Percentiles rank a stretch among this genome's conserved stretches.
phyloP scores from a whole-genome alignment of 495 filamentous ascomycete genomes.

The Penicillium diatomitis region DNA sequence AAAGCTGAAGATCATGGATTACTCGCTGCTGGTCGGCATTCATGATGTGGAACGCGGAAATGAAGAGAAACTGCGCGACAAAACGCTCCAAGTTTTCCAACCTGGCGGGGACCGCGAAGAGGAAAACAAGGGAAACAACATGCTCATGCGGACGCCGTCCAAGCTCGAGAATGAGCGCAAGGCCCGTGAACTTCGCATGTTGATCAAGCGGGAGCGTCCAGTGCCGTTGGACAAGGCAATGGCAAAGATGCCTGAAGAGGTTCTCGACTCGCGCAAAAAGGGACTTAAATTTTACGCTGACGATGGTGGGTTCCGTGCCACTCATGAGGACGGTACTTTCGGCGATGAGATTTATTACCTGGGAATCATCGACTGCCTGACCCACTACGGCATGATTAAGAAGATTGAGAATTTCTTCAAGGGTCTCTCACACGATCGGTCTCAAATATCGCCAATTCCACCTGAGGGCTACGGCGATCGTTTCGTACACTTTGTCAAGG shows the following conservation, averaged over 20 bases:
- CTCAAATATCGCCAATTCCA: conserved; percentile 87
- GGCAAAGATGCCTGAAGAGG: conserved; percentile 84
- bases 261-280: conserved; percentile 54
- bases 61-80: conserved; percentile 90
- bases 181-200: conserved; percentile 82
- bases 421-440: conserved; percentile 69
- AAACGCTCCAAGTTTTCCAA: conserved; percentile 91
- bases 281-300: conserved; percentile 78
- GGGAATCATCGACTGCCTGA: conserved; percentile 95
- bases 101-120: conserved; percentile 66
- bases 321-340: conserved; percentile 76
- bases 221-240: conserved; percentile 77
- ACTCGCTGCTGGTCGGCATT: conserved; percentile 89
- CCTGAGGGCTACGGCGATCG: conserved; percentile 87
- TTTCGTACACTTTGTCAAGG: conserved; percentile 86
- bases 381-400: conserved; percentile 85
- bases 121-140: conserved; percentile 44
- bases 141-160: conserved; percentile 84
- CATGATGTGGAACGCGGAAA: conserved; percentile 86
- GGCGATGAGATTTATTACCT: conserved; percentile 96
- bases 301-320: conserved; percentile 88
- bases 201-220: conserved; percentile 85
- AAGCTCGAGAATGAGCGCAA: conserved; percentile 89
- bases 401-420: conserved; percentile 90
- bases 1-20: conserved; percentile 94